Conservation (phyloP, 805 yeast genomes). For the Candida silvatica region DNA sequence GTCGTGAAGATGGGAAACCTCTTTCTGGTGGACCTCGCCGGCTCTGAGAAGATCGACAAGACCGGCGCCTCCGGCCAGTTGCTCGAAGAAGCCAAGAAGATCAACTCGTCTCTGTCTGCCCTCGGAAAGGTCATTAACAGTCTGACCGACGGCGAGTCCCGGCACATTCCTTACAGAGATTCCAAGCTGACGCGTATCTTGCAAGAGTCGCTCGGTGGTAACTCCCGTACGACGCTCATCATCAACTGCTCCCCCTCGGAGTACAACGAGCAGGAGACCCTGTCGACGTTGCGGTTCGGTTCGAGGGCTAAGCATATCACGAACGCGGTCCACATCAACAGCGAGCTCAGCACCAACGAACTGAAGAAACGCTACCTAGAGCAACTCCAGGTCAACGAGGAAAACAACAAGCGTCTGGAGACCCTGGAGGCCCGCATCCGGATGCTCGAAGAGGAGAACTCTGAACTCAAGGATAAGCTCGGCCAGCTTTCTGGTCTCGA, state of each 20-base stretch:
- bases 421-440: conserved; percentile 17
- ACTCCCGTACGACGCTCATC: conserved; percentile 66
- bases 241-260: conserved; percentile 64
- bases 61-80: conserved; percentile 72
- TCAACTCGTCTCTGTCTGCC: conserved; percentile 69
- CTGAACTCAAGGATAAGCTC: conserved; percentile 27
- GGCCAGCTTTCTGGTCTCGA: conserved; percentile 3
- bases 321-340: conserved; percentile 56
- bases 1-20: conserved; percentile 54
- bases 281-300: conserved; percentile 70
- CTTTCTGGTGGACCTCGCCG: conserved; percentile 78
- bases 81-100: conserved; percentile 76
- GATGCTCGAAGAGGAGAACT: conserved; percentile 34
- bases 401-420: conserved; percentile 12
- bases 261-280: conserved; percentile 50
- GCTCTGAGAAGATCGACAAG: conserved; percentile 72
- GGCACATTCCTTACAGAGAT: conserved; percentile 69
- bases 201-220: conserved; percentile 78
- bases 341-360: conserved; percentile 18
- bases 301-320: conserved; percentile 59
- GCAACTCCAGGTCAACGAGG: conserved; percentile 14
- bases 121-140: conserved; percentile 77
- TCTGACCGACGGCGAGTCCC: conserved; percentile 57
- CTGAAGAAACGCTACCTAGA: conserved; percentile 16
- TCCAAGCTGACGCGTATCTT: conserved; percentile 71